Conservation (phyloP, 78 protist species). For the Isochrysis galbana region DNA sequence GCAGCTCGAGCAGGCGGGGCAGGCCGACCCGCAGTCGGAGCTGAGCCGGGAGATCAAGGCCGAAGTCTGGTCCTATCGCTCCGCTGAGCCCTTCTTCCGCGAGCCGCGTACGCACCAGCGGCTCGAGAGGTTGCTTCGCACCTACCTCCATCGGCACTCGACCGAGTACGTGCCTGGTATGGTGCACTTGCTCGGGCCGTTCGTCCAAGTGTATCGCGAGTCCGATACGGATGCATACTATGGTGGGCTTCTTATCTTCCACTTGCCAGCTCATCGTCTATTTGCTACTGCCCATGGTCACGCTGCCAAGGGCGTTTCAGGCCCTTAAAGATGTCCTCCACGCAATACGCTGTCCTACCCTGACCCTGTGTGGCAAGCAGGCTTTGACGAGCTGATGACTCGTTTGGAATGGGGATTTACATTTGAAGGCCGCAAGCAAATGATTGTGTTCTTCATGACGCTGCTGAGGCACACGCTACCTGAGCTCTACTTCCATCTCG, state of each 20-base stretch:
- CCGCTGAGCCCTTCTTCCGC: background rate
- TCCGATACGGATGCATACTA: background rate
- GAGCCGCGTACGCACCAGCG: background rate
- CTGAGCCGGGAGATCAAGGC: background rate
- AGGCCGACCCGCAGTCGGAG: background rate
- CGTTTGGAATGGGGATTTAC: background rate
- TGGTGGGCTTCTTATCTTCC: no score
- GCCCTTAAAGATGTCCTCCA: no score
- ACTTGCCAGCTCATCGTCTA: no score
- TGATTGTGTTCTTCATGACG: background rate
- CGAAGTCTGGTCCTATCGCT: background rate
- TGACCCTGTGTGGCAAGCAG: no score
- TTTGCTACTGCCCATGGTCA: no score
- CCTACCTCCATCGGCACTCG: background rate
- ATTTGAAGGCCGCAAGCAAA: background rate
- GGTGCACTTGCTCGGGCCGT: background rate
- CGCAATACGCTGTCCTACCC: no score
- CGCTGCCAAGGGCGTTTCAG: no score
- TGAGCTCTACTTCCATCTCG: constrained; percentile 42
- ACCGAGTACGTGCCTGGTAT: background rate
- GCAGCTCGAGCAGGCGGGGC: background rate
- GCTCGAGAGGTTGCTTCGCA: background rate
- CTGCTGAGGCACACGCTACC: constrained; percentile 47
- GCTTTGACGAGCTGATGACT: background rate
- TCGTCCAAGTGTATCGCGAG: background rate